phyloP scores from a whole-genome alignment of 495 filamentous ascomycete species.

The Bathelium albidoporum region DNA sequence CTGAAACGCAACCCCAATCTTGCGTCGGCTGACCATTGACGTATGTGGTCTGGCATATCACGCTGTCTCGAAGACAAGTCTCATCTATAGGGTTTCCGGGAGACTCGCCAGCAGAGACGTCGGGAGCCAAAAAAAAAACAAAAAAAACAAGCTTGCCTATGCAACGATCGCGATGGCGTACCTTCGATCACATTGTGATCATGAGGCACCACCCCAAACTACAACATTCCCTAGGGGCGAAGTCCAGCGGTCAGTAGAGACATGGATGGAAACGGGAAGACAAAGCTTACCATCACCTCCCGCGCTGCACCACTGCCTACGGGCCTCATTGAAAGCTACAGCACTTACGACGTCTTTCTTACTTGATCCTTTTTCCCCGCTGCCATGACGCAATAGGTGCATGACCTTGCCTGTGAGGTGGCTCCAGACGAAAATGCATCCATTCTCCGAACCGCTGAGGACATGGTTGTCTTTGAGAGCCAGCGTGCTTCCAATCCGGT shows the following conservation, averaged over 20 bases:
- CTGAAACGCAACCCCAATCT: not conserved
- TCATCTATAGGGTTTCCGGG: not conserved
- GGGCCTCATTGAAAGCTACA: slow-evolving; percentile 65
- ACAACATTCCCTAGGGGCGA: slow-evolving; percentile 14
- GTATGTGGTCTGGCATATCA: not conserved
- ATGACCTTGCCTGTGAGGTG: slow-evolving; percentile 63
- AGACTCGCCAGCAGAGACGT: not conserved
- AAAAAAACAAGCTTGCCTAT: not conserved
- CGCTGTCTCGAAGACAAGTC: not conserved
- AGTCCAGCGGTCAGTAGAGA: not conserved
- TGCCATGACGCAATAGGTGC: slow-evolving; percentile 25
- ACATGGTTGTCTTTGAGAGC: slow-evolving; percentile 58
- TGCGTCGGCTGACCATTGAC: slow-evolving; percentile 3
- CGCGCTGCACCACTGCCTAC: slow-evolving; percentile 55
- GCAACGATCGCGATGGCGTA: not conserved
- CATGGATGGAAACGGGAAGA: not conserved
- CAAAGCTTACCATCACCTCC: slow-evolving; percentile 45
- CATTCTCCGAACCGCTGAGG: slow-evolving; percentile 73
- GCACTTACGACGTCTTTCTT: slow-evolving; percentile 43
- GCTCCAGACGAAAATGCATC: slow-evolving; percentile 80
- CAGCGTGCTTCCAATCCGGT: slow-evolving; percentile 27
- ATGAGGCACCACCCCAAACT: slow-evolving; percentile 21
- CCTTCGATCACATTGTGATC: not conserved
- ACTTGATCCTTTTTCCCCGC: slow-evolving; percentile 38
- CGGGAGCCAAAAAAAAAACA: not conserved